Evolutionary conservation across 176 grass and related monocot genomes (phyloP), one percentile per base, ranked within the genome.

Genomic region (Dendrocalamus sinicus): DNA sequence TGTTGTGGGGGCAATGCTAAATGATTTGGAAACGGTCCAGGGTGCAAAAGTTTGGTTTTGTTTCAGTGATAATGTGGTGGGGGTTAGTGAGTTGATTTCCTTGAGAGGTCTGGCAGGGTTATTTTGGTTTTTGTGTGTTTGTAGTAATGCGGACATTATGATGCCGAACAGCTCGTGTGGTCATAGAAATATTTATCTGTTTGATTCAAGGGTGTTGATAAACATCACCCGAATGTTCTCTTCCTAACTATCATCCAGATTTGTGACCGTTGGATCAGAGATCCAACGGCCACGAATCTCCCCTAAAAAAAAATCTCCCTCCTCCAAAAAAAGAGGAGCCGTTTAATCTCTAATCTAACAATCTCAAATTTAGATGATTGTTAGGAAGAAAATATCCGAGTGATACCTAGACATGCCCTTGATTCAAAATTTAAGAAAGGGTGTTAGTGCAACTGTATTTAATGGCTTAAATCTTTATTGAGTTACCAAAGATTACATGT

Each of bases 401-500:
- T 32, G 30, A 32, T 32, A 32, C 2, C 30, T 32, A 32, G 30
- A 32, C 30, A 32, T 2, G 2, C 30, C 30, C 30, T 32, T 32
- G 30, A 32, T 32, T 32, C 8, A 28, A 10, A 68, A 60, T 69
- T 17, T n/a, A 53, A 75, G 44, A 65, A 81, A 23, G 3, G 20
- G 22, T 69, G 59, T 87, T 73, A 53, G 12, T 74, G 16, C 37
- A 79, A 57, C 23, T 79, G 32, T 64, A 73, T 57, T 68, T 32
- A 30, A 20, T 68, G 20, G 20, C 8, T 83, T 83, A 16, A 65
- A 55, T 67, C 40, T 72, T 50, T 51, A 71, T n/a, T n/a, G 32
- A 77, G 5, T 8, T 72, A n/a, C 43, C 72, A 77, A 53, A 83
- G 37, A n/a, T 78, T 44, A 22, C 1, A 0, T 62, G 37, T 75